phyloP scores from a whole-genome alignment of 805 yeast species.

The Komagataella populi region DNA sequence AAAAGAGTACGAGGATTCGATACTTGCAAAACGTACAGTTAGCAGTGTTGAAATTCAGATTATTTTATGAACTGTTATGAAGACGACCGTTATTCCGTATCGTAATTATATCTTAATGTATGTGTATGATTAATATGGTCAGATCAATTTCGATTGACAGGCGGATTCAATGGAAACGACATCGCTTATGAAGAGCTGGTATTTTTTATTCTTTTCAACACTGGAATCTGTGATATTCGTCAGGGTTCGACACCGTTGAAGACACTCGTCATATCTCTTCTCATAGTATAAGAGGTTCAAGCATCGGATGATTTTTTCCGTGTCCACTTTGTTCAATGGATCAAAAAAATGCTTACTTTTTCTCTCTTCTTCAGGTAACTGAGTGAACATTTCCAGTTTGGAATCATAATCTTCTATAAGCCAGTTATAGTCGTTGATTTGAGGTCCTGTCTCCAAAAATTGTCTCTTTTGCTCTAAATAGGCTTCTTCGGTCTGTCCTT shows the following conservation, averaged over 20 bases:
- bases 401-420: conserved; percentile 11
- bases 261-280: conserved; percentile 37
- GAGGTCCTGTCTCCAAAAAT: conserved; percentile 46
- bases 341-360: neutral
- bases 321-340: conserved; percentile 29
- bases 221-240: neutral
- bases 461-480: conserved; percentile 35
- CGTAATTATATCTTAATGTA: neutral
- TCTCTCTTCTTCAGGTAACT: neutral
- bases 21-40: conserved; percentile 28
- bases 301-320: conserved; percentile 41
- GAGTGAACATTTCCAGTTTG: neutral
- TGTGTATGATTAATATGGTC: neutral
- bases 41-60: conserved; percentile 32
- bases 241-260: conserved; percentile 21
- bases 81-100: neutral
- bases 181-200: neutral
- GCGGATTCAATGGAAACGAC: neutral
- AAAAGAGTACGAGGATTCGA: conserved; percentile 16
- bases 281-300: conserved; percentile 51
- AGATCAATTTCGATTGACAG: neutral
- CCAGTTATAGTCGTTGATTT: conserved; percentile 31
- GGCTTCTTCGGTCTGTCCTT: conserved; percentile 59
- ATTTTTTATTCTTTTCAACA: neutral
- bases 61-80: neutral